A percentile compares a stretch with the other conserved stretches of the same genome.
These are phyloP conservation scores for Clarireedia sp. DNA, from an alignment of 2,329 filamentous ascomycete genomes.

Conservation along the genomic window DNA sequence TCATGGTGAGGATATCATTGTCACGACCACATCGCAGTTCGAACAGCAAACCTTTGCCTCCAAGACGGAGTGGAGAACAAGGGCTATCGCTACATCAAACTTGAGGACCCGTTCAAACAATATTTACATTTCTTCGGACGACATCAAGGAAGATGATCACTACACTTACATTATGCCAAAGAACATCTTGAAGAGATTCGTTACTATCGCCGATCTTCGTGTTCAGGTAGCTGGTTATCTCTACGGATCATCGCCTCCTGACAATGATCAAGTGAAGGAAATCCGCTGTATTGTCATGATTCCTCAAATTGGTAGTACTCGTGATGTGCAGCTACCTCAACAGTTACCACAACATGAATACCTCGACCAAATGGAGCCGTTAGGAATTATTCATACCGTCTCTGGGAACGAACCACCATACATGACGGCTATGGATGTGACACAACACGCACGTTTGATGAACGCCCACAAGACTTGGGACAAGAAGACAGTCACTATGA, in stretches of 20 bases:
- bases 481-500: constrained; percentile 85
- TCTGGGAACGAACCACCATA: constrained; percentile 92
- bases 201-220: constrained; percentile 90
- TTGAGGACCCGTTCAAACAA: constrained; percentile 91
- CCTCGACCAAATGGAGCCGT: constrained; percentile 75
- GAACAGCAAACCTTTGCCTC: constrained; percentile 97
- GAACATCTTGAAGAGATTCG: constrained; percentile 97
- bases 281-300: constrained; percentile 96
- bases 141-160: constrained; percentile 78
- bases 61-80: constrained; percentile 97
- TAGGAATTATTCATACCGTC: constrained; percentile 92
- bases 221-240: constrained; percentile 95
- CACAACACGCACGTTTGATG: constrained; percentile 84
- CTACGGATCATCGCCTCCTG: constrained; percentile 84
- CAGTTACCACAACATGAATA: constrained; percentile 89
- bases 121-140: constrained; percentile 95
- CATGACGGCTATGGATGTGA: constrained; percentile 93
- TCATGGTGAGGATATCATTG: constrained; percentile 94
- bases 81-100: constrained; percentile 94
- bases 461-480: constrained; percentile 75
- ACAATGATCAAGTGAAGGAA: constrained; percentile 96
- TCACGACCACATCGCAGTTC: constrained; percentile 95
- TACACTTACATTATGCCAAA: constrained; percentile 98
- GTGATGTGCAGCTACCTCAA: constrained; percentile 84
- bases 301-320: constrained; percentile 88